Evolutionary conservation across 2,329 filamentous ascomycete species (phyloP).

Genomic region (Sarocladium brachiariae): DNA sequence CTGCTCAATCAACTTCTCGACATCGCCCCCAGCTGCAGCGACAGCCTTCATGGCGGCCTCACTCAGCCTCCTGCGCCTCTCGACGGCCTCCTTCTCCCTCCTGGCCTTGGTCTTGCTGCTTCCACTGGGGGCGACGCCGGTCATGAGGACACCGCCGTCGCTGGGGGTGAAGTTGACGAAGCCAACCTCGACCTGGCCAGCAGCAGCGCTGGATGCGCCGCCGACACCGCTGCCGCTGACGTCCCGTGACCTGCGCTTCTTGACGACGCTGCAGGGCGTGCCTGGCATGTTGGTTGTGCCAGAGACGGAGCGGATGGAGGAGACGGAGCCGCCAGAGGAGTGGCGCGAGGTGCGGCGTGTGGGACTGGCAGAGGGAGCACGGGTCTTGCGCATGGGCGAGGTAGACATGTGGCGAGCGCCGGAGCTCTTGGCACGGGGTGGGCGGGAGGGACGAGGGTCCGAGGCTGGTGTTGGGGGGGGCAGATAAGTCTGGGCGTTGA

Average conservation of each 20-base stretch:
- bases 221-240: conserved; percentile 17
- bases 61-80: conserved; percentile 62
- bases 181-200: conserved; percentile 33
- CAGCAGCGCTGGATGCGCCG: conserved; percentile 21
- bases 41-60: conserved; percentile 64
- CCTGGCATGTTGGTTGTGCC: conserved; percentile 30
- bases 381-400: conserved; percentile 30
- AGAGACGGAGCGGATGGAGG: conserved; percentile 28
- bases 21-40: conserved; percentile 63
- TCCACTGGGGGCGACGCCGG: conserved; percentile 84
- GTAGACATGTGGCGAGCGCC: conserved; percentile 41
- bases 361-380: conserved; percentile 13
- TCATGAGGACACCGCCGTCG: conserved; percentile 73
- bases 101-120: conserved; percentile 92
- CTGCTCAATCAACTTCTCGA: conserved; percentile 44
- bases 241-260: conserved; percentile 31
- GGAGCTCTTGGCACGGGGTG: conserved; percentile 47
- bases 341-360: conserved; percentile 25
- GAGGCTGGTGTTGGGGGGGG: conserved; percentile 25
- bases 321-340: conserved; percentile 31
- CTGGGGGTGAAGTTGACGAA: conserved; percentile 89
- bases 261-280: conserved; percentile 33
- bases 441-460: conserved; percentile 33
- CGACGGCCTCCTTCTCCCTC: conserved; percentile 78
- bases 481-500: conserved; percentile 28